A percentile compares a stretch with the other conserved stretches of the same genome.
Conservation (phyloP, 108 stramenopile species). For the Cyclotella atomus region DNA sequence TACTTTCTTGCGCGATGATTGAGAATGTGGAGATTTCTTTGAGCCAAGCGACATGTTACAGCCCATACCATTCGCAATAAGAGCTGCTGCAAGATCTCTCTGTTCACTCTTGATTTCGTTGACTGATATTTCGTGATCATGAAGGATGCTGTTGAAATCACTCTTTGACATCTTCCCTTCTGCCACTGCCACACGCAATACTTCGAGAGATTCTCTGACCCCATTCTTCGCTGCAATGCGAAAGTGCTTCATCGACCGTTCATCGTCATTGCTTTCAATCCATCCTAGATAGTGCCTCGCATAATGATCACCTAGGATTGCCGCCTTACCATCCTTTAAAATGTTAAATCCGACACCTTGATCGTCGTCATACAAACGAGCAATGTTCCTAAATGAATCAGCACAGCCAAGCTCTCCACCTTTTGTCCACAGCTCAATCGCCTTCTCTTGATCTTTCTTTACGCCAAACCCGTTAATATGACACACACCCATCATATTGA, state of each 20-base stretch:
- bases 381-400: background rate
- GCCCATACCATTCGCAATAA: background rate
- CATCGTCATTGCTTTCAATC: background rate
- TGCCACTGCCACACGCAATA: background rate
- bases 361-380: background rate
- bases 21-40: too few relatives aligned
- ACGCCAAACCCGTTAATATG: background rate
- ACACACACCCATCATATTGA: background rate
- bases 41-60: too few relatives aligned
- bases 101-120: background rate
- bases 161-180: background rate
- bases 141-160: background rate
- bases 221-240: background rate
- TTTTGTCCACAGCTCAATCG: background rate
- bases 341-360: background rate
- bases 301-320: background rate
- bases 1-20: too few relatives aligned
- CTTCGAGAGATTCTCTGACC: background rate
- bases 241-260: background rate
- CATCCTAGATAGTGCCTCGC: background rate
- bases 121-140: background rate
- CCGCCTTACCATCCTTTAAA: background rate
- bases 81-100: background rate
- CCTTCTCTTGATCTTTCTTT: background rate
- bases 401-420: background rate